Evolutionary conservation across 176 grass and related monocot species (phyloP), one percentile per base, ranked within the genome.

Genomic region (Puccinellia tenuiflora): DNA sequence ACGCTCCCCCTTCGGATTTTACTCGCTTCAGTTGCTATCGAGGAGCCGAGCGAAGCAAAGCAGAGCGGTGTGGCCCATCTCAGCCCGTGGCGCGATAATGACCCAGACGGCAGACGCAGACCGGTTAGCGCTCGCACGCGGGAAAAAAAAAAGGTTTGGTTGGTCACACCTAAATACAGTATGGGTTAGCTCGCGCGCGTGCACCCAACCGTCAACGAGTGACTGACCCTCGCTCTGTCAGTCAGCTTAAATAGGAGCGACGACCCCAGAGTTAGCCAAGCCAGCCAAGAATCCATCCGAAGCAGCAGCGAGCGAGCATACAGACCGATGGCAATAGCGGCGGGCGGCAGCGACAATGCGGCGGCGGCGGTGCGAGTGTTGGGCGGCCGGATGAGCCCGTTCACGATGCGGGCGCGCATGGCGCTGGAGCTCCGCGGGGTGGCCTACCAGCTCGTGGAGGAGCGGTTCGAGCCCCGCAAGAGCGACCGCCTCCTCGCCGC

Each of bases 401-500:
- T 76, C 83, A 77, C 79, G 25, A 4, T 79, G 47, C 79, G 92
- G 16, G 84, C 87, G 39, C 71, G 87, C 6, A 76, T 94, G 50
- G 85, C 82, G 50, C 81, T 94, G 55, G 85, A 88, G 73, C 85
- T 94, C 34, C 88, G 84, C 18, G 73, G 81, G 7, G 85, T 92
- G 16, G 46, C 30, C 4, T 90, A 94, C 56, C 77, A 92, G 66
- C 76, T 92, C 1, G 14, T 92, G 2, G 84, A 94, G 54, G 90
- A 94, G 87, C 56, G 26, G 63, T 80, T 91, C 11, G 79, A 84
- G 9, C 81, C 76, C 0, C 2, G 4, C 10, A 94, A 94, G 79
- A 94, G 92, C 86, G 76, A 68, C 52, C 43, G 90, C 34, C 79
- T 91, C 28, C 84, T 92, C 77, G 88, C 79, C 73, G 88, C 84